phyloP scores from a whole-genome alignment of 257 asterid genomes.

The Schizonepeta tenuifolia region DNA sequence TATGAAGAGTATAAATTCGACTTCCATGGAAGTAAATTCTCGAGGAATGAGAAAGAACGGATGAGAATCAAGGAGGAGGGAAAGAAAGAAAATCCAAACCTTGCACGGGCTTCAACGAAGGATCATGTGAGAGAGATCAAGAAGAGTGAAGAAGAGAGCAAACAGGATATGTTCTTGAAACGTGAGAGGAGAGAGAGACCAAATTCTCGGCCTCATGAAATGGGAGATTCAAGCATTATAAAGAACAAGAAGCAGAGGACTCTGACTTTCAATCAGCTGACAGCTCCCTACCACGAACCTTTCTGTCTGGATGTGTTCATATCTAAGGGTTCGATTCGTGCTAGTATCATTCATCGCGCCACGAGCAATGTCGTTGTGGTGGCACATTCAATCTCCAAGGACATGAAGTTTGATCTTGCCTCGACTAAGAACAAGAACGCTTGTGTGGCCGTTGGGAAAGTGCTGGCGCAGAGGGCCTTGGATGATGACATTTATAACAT shows the following conservation, averaged over 20 bases:
- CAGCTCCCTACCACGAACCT: constrained; percentile 85
- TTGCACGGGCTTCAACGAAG: constrained; percentile 26
- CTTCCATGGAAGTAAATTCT: constrained; percentile 62
- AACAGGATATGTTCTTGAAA: not conserved
- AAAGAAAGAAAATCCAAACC: constrained; percentile 36
- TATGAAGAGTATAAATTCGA: constrained; percentile 72
- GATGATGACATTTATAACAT: constrained; percentile 82
- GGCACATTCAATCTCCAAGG: constrained; percentile 88
- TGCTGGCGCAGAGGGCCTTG: constrained; percentile 78
- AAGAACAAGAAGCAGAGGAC: constrained; percentile 48
- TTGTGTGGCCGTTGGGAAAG: constrained; percentile 65
- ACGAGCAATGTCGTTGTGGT: constrained; percentile 86
- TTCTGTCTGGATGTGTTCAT: constrained; percentile 78
- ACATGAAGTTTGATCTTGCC: constrained; percentile 74
- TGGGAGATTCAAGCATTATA: constrained; percentile 32
- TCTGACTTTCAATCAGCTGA: constrained; percentile 77
- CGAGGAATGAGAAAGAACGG: constrained; percentile 41
- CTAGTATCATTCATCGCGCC: constrained; percentile 79
- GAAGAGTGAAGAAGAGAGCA: constrained; percentile 33
- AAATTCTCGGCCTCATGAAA: constrained; percentile 33
- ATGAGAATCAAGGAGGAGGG: constrained; percentile 36
- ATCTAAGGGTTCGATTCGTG: constrained; percentile 75
- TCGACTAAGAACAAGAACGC: constrained; percentile 74
- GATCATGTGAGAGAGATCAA: constrained; percentile 37
- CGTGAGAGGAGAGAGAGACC: constrained; percentile 10